Evolutionary conservation across 768 basidiomycete species (phyloP).

Genomic region (Hericium coralloides): DNA sequence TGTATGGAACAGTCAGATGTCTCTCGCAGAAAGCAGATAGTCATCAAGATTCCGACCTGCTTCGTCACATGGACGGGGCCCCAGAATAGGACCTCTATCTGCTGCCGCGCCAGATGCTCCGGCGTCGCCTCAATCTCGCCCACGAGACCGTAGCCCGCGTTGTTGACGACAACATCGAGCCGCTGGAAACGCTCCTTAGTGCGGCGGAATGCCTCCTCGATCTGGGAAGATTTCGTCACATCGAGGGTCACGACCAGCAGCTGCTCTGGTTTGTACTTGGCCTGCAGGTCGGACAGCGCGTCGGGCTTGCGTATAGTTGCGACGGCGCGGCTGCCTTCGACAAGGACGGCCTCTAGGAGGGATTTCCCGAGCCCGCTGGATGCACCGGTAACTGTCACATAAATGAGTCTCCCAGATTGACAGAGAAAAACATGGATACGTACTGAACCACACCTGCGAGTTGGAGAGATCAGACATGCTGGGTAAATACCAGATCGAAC

Average conservation of each 20-base stretch:
- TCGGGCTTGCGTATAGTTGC: background rate
- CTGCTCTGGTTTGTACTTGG: background rate
- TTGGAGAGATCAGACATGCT: background rate
- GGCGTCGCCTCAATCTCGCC: constrained; percentile 3
- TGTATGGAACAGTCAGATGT: background rate
- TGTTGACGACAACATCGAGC: constrained; percentile 4
- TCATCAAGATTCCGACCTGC: background rate
- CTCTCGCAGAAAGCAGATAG: too few species aligned
- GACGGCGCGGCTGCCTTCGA: background rate
- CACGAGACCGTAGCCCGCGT: background rate
- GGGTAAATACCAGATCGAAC: too few species aligned
- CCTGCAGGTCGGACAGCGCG: background rate
- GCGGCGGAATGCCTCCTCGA: background rate
- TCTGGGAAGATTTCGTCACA: background rate
- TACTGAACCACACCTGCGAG: constrained; percentile 1
- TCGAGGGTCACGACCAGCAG: background rate
- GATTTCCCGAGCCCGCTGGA: background rate
- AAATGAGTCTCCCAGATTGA: too few species aligned
- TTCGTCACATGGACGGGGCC: constrained; percentile 1
- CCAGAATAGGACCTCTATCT: constrained; percentile 2
- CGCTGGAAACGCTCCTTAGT: background rate
- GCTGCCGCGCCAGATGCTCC: background rate
- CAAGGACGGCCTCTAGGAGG: background rate
- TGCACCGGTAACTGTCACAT: background rate
- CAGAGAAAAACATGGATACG: background rate